Evolutionary conservation across 345 rosid species (phyloP).

Genomic region (Murraya paniculata): DNA sequence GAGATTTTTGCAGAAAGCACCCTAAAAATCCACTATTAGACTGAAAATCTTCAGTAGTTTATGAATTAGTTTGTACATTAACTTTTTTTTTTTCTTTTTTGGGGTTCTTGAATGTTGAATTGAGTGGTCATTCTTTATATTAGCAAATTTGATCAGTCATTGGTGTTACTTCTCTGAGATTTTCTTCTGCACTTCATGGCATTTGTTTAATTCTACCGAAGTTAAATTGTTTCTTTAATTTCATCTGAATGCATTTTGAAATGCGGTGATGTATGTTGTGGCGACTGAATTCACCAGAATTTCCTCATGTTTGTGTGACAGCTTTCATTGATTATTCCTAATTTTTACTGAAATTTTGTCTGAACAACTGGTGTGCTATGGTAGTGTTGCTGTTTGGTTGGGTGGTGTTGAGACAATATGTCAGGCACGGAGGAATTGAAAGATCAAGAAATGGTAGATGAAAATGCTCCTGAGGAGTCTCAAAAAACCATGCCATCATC

Average conservation of each 20-base stretch:
- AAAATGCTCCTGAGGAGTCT: slow-evolving; percentile 35
- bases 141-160: neutral
- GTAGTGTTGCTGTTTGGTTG: slow-evolving; percentile 28
- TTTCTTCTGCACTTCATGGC: neutral
- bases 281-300: neutral
- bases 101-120: neutral
- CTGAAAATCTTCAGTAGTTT: neutral
- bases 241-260: neutral
- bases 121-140: neutral
- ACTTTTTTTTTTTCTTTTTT: neutral
- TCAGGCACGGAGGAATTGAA: slow-evolving; percentile 52
- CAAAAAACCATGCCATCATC: slow-evolving; percentile 54
- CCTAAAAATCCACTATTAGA: neutral
- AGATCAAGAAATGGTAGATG: slow-evolving; percentile 46
- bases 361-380: neutral
- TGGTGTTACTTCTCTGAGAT: neutral
- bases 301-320: neutral
- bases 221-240: neutral
- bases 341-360: neutral
- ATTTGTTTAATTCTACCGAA: neutral
- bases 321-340: neutral
- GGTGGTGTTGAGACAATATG: slow-evolving; percentile 34
- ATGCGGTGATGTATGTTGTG: neutral
- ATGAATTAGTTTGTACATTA: neutral
- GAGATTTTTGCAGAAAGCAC: neutral